phyloP scores from a whole-genome alignment of 306 rosid species.

The Oemleria cerasiformis region DNA sequence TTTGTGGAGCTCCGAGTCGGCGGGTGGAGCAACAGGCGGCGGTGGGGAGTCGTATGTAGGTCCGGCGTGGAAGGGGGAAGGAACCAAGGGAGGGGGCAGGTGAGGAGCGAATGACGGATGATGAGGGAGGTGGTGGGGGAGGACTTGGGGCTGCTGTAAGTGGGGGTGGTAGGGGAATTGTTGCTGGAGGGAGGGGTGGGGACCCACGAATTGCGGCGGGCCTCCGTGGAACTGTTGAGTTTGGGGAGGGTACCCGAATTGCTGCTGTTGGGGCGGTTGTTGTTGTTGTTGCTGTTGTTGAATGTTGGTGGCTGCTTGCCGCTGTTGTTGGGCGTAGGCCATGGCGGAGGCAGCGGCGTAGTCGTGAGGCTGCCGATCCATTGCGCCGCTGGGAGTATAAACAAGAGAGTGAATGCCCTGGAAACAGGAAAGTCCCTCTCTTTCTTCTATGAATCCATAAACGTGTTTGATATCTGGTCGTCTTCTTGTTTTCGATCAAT shows the following conservation, averaged over 20 bases:
- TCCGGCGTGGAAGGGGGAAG: conserved; percentile 47
- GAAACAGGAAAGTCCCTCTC: background rate
- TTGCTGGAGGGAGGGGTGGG: conserved; percentile 76
- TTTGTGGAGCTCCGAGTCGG: conserved; percentile 92
- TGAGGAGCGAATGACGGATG: conserved; percentile 61
- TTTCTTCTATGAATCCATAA: background rate
- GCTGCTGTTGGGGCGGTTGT: conserved; percentile 54
- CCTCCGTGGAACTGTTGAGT: conserved; percentile 68
- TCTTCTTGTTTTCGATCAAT: background rate
- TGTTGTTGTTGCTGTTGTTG: conserved; percentile 53
- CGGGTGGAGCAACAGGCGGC: conserved; percentile 69
- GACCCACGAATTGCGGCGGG: conserved; percentile 65
- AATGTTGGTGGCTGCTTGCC: conserved; percentile 44
- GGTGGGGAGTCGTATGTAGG: conserved; percentile 54
- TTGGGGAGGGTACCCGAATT: conserved; percentile 66
- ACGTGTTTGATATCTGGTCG: background rate
- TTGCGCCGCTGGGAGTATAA: conserved; percentile 2
- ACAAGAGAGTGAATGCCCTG: background rate
- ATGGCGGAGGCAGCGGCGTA: conserved; percentile 59
- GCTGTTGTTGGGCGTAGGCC: conserved; percentile 87
- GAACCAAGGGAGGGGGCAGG: conserved; percentile 54
- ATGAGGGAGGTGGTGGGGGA: conserved; percentile 59
- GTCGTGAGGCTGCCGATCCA: conserved; percentile 90
- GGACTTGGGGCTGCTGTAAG: conserved; percentile 50
- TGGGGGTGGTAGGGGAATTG: conserved; percentile 65